These are phyloP conservation scores for Aspergillus vadensis DNA, from an alignment of 2,329 filamentous ascomycete species.

Conservation along the genomic window DNA sequence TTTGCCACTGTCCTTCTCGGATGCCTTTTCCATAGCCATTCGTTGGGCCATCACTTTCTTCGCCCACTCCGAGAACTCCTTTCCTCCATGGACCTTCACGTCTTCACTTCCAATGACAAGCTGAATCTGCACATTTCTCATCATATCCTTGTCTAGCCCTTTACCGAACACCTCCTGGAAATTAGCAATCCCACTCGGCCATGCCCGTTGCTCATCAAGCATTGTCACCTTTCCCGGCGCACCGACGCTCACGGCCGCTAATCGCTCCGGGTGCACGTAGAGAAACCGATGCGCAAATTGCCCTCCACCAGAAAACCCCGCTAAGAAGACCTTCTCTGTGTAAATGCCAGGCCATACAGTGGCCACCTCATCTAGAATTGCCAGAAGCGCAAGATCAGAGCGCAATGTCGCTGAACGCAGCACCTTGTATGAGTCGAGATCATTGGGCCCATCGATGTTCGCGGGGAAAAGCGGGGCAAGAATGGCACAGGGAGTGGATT, in stretches of 20 bases:
- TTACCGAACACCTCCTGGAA: background rate
- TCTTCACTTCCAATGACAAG: background rate
- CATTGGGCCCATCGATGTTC: background rate
- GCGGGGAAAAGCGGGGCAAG: background rate
- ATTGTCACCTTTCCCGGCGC: background rate
- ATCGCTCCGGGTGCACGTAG: background rate
- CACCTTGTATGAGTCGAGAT: background rate
- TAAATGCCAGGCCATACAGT: background rate
- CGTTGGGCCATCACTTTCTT: background rate
- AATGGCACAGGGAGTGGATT: background rate
- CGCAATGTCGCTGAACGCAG: background rate
- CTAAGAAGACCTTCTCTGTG: background rate
- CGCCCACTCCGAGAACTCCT: background rate
- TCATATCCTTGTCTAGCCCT: background rate
- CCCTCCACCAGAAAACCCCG: background rate
- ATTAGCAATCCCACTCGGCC: background rate
- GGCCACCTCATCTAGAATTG: background rate
- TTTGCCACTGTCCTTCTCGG: background rate
- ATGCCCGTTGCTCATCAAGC: background rate
- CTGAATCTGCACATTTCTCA: background rate
- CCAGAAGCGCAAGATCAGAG: background rate
- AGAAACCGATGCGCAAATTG: constrained; percentile 1
- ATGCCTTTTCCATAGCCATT: background rate
- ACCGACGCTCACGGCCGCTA: background rate
- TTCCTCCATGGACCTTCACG: background rate